phyloP scores from a whole-genome alignment of 805 yeast genomes.

The Teunomyces atbi region DNA sequence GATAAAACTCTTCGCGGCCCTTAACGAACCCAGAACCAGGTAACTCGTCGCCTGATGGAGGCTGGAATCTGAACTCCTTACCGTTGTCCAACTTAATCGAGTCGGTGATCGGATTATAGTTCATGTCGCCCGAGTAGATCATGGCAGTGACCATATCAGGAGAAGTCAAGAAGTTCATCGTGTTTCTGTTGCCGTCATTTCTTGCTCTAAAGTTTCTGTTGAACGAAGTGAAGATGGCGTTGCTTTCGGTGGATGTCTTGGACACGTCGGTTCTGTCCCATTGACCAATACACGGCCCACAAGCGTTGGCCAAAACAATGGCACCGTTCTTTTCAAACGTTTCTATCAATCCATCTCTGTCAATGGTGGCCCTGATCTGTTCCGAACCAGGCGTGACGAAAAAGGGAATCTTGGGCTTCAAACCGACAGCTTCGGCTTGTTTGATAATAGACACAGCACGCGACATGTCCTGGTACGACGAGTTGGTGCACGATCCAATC shows the following conservation, averaged over 20 bases:
- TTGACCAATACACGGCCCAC: slow-evolving; percentile 99
- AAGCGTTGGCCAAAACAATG: slow-evolving; percentile 92
- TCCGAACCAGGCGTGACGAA: slow-evolving; percentile 98
- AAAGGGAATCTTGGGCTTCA: slow-evolving; percentile 84
- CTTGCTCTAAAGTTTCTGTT: slow-evolving; percentile 97
- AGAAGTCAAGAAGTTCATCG: slow-evolving; percentile 97
- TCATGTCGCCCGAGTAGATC: slow-evolving; percentile 91
- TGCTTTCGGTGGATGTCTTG: slow-evolving; percentile 61
- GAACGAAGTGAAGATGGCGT: slow-evolving; percentile 94
- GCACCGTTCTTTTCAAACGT: slow-evolving; percentile 92
- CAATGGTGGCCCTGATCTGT: slow-evolving; percentile 97
- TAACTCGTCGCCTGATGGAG: slow-evolving; percentile 82
- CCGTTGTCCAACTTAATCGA: slow-evolving; percentile 72
- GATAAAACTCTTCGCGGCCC: slow-evolving; percentile 76
- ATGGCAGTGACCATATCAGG: slow-evolving; percentile 97
- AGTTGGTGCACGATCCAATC: slow-evolving; percentile 98
- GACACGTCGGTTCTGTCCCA: slow-evolving; percentile 91
- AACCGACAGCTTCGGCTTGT: slow-evolving; percentile 88
- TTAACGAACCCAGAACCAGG: slow-evolving; percentile 74
- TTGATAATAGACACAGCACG: slow-evolving; percentile 90
- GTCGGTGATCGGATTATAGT: slow-evolving; percentile 89
- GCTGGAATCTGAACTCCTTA: slow-evolving; percentile 67
- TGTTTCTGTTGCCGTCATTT: slow-evolving; percentile 97
- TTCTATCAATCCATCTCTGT: slow-evolving; percentile 88
- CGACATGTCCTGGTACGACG: slow-evolving; percentile 97